Evolutionary conservation across 768 basidiomycete species (phyloP).

Genomic region (Auricularia sp.): DNA sequence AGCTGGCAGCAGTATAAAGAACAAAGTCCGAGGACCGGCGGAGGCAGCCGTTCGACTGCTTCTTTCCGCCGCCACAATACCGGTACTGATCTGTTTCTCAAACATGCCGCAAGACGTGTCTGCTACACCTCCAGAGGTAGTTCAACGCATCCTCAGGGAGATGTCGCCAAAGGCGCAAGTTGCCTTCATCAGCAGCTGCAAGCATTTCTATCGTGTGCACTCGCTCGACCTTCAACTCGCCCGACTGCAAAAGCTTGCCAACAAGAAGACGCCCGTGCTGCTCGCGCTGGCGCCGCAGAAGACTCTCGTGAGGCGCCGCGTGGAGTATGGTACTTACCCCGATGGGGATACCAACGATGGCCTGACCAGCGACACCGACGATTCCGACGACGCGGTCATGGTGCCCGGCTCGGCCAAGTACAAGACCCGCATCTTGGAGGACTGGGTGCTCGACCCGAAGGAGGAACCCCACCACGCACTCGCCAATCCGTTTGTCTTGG

Average conservation of each 20-base stretch:
- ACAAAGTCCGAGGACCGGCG: no score
- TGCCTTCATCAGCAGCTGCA: not conserved
- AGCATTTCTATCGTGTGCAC: not conserved
- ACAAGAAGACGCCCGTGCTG: not conserved
- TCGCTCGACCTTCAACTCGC: not conserved
- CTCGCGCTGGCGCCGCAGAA: not conserved
- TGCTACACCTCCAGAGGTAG: not conserved
- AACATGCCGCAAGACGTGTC: not conserved
- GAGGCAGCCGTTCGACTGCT: no score
- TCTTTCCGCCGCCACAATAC: not conserved
- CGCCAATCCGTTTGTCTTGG: not conserved
- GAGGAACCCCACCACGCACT: not conserved
- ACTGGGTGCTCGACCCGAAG: not conserved
- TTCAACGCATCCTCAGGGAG: not conserved
- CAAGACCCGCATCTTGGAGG: not conserved
- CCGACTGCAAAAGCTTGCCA: not conserved
- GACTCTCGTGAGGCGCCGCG: not conserved
- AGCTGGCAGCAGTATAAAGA: no score
- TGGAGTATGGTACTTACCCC: not conserved
- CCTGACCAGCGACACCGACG: not conserved
- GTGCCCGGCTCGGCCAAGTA: not conserved
- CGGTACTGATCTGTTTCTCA: not conserved
- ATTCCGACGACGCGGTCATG: not conserved
- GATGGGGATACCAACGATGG: not conserved
- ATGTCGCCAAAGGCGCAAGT: not conserved